phyloP scores from a whole-genome alignment of 129 eudicot species.

The Silybum marianum region DNA sequence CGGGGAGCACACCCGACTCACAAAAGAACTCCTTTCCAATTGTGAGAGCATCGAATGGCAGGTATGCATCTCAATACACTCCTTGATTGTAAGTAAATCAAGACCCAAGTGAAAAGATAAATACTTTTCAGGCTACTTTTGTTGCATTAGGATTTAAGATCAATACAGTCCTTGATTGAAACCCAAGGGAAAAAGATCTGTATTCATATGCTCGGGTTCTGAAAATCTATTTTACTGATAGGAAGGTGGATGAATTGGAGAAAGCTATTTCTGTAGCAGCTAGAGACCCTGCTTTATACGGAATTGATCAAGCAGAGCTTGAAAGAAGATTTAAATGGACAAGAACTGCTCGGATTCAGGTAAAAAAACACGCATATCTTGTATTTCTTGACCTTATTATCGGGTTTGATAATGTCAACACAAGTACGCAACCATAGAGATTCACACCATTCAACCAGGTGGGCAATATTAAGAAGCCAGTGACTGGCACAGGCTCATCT shows the following conservation, averaged over 20 bases:
- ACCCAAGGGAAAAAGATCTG: neutral
- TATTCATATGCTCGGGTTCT: neutral
- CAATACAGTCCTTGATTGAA: neutral
- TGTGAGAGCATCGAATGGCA: constrained; percentile 85
- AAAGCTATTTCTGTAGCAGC: constrained; percentile 68
- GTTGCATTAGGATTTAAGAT: neutral
- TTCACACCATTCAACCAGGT: constrained; percentile 34
- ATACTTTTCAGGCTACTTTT: too few species aligned
- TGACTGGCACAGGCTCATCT: constrained; percentile 41
- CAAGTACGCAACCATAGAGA: constrained; percentile 2
- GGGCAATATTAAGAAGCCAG: constrained; percentile 53
- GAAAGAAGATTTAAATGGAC: constrained; percentile 77
- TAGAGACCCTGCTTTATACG: constrained; percentile 66
- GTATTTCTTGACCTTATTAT: neutral
- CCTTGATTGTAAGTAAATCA: neutral
- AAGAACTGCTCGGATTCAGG: constrained; percentile 61
- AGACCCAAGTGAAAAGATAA: neutral
- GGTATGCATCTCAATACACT: constrained; percentile 38
- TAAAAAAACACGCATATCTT: constrained; percentile 14
- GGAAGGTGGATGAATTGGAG: constrained; percentile 85
- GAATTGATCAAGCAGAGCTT: constrained; percentile 57
- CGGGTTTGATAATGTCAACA: neutral
- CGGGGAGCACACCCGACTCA: constrained; percentile 36
- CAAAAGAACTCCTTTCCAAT: constrained; percentile 56
- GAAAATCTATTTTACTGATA: constrained; percentile 49